Conservation (phyloP, 805 yeast species). For the Danielozyma ontarioensis region DNA sequence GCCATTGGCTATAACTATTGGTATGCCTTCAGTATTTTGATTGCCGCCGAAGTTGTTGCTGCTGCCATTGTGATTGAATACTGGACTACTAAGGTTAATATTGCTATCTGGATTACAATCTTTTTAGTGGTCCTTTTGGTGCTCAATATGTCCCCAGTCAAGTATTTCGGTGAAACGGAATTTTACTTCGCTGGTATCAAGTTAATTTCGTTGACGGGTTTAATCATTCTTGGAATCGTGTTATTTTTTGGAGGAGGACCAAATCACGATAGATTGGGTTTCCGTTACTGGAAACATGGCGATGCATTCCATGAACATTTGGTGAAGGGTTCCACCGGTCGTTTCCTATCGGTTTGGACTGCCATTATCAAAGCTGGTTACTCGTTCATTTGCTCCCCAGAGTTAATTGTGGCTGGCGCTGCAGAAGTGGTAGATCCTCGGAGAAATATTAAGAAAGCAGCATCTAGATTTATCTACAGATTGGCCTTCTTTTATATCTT, state of each 20-base stretch:
- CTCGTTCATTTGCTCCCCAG: slow-evolving; percentile 39
- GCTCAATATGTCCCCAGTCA: slow-evolving; percentile 26
- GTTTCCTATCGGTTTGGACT: slow-evolving; percentile 18
- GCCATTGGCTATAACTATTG: slow-evolving; percentile 32
- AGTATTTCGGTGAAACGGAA: slow-evolving; percentile 33
- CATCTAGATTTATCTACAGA: slow-evolving; percentile 53
- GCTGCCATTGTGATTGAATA: slow-evolving; percentile 37
- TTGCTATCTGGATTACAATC: slow-evolving; percentile 10
- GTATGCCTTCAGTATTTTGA: slow-evolving; percentile 28
- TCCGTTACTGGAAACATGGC: slow-evolving; percentile 21
- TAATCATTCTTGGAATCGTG: slow-evolving; percentile 29
- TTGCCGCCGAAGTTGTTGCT: slow-evolving; percentile 33
- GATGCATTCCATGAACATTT: slow-evolving; percentile 40
- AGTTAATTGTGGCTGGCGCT: slow-evolving; percentile 47
- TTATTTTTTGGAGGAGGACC: slow-evolving; percentile 36
- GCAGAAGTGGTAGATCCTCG: slow-evolving; percentile 60
- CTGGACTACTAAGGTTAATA: slow-evolving; percentile 20
- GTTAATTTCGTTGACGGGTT: slow-evolving; percentile 25
- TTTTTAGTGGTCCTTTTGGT: slow-evolving; percentile 3
- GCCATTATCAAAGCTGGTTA: slow-evolving; percentile 23
- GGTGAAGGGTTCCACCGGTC: slow-evolving; percentile 21
- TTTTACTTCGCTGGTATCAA: slow-evolving; percentile 31
- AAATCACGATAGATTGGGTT: slow-evolving; percentile 39
- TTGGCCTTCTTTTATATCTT: slow-evolving; percentile 35
- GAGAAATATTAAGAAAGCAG: slow-evolving; percentile 56